These are phyloP conservation scores for Diaporthe vaccinii DNA, from an alignment of 2,329 filamentous ascomycete species.

Conservation along the genomic window DNA sequence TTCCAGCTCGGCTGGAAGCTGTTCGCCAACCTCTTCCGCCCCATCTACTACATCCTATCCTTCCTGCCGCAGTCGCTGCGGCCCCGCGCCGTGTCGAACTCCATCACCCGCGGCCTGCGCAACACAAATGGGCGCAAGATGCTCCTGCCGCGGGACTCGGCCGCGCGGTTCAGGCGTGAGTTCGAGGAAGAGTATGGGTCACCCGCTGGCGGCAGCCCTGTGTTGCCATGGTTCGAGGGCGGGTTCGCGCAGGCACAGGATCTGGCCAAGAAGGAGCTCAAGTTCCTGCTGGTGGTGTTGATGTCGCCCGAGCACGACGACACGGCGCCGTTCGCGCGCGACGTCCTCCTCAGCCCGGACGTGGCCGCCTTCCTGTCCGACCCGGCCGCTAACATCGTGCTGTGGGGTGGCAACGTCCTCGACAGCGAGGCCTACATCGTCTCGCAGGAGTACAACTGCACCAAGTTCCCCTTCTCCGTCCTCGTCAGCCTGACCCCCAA, in stretches of 20 bases:
- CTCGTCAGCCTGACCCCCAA: constrained; percentile 90
- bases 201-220: constrained; percentile 55
- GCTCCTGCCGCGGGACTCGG: constrained; percentile 87
- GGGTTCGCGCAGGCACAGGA: constrained; percentile 95
- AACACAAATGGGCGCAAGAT: constrained; percentile 80
- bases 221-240: constrained; percentile 84
- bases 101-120: constrained; percentile 64
- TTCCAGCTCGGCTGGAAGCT: constrained; percentile 80
- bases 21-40: constrained; percentile 76
- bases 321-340: constrained; percentile 82
- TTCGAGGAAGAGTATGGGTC: constrained; percentile 93
- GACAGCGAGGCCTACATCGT: constrained; percentile 97
- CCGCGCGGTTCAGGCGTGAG: constrained; percentile 88
- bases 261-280: constrained; percentile 88
- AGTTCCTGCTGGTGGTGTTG: constrained; percentile 90
- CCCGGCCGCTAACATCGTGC: constrained; percentile 81
- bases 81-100: constrained; percentile 67
- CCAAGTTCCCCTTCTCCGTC: constrained; percentile 91
- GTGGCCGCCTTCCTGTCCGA: constrained; percentile 82
- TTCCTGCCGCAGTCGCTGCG: constrained; percentile 80
- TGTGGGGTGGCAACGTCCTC: constrained; percentile 94
- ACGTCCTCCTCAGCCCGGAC: constrained; percentile 83
- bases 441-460: constrained; percentile 86
- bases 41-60: constrained; percentile 83
- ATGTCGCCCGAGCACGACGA: constrained; percentile 96